phyloP scores from a whole-genome alignment of 2,329 filamentous ascomycete species.

The Aotearoamyces nothofagi region DNA sequence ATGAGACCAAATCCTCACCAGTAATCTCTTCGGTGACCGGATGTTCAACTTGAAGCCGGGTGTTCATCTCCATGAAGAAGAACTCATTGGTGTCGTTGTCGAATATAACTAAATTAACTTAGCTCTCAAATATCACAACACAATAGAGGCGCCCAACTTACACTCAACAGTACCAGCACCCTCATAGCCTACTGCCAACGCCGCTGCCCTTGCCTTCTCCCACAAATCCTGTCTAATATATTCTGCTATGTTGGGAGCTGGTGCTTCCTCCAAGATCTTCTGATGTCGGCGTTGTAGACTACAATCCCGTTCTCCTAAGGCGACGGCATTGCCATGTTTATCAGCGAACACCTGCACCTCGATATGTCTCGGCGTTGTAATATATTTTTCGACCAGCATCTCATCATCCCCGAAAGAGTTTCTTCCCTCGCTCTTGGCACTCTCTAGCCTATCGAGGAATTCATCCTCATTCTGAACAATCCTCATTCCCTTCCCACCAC shows the following conservation, averaged over 20 bases:
- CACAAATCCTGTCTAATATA: constrained; percentile 44
- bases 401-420: constrained; percentile 75
- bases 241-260: constrained; percentile 52
- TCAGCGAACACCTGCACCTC: constrained; percentile 89
- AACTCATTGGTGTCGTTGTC: constrained; percentile 71
- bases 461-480: constrained; percentile 55
- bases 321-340: constrained; percentile 59
- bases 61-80: constrained; percentile 75
- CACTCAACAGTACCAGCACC: constrained; percentile 83
- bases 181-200: constrained; percentile 70
- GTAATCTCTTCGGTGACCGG: constrained; percentile 78
- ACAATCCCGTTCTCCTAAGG: constrained; percentile 80
- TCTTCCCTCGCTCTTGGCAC: constrained; percentile 59
- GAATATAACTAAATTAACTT: constrained; percentile 58
- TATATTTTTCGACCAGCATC: constrained; percentile 75
- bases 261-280: constrained; percentile 83
- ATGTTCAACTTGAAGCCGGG: constrained; percentile 88
- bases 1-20: constrained; percentile 71
- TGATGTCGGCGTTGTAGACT: constrained; percentile 78
- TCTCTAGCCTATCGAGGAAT: constrained; percentile 54
- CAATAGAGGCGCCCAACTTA: constrained; percentile 34
- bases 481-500: constrained; percentile 74
- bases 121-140: background rate
- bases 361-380: constrained; percentile 65
- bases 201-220: constrained; percentile 49